A percentile compares a stretch with the other conserved stretches of the same genome.
Conservation (phyloP, 441 rosid genomes). For the Mallotus japonicus region DNA sequence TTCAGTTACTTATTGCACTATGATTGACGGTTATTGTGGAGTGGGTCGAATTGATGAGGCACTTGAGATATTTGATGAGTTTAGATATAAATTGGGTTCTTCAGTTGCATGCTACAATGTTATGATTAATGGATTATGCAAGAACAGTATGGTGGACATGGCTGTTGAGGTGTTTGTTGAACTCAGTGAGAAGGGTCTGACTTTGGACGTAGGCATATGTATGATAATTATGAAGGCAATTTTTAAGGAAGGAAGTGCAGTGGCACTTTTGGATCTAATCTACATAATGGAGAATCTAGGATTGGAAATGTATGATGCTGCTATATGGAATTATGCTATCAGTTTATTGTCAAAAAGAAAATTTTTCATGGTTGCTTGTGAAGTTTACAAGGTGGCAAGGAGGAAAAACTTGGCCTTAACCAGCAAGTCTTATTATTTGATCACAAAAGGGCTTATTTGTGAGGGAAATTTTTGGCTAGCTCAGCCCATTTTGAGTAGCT, state of each 20-base stretch:
- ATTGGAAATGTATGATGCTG: slow-evolving; percentile 25
- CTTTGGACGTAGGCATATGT: slow-evolving; percentile 36
- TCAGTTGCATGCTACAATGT: slow-evolving; percentile 59
- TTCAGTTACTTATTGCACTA: slow-evolving; percentile 51
- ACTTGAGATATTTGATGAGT: slow-evolving; percentile 68
- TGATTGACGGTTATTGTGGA: slow-evolving; percentile 63
- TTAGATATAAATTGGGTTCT: slow-evolving; percentile 46
- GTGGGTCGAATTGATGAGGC: slow-evolving; percentile 66
- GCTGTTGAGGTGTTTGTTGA: slow-evolving; percentile 60
- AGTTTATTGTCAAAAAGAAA: slow-evolving; percentile 55
- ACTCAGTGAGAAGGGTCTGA: slow-evolving; percentile 47
- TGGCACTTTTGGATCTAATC: slow-evolving; percentile 50
- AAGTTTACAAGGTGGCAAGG: slow-evolving; percentile 47
- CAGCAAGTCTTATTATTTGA: slow-evolving; percentile 40
- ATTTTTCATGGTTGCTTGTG: slow-evolving; percentile 39
- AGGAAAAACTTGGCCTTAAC: slow-evolving; percentile 40
- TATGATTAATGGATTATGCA: slow-evolving; percentile 61
- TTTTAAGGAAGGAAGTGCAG: slow-evolving; percentile 39
- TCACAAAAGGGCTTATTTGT: slow-evolving; percentile 37
- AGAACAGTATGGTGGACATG: slow-evolving; percentile 50
- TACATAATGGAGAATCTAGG: slow-evolving; percentile 40
- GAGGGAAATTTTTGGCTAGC: slow-evolving; percentile 29
- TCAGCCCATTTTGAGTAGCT: slow-evolving; percentile 38
- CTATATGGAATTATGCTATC: slow-evolving; percentile 49
- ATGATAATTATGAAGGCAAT: slow-evolving; percentile 43